phyloP scores from a whole-genome alignment of 441 rosid genomes.

The Populus hybrid region DNA sequence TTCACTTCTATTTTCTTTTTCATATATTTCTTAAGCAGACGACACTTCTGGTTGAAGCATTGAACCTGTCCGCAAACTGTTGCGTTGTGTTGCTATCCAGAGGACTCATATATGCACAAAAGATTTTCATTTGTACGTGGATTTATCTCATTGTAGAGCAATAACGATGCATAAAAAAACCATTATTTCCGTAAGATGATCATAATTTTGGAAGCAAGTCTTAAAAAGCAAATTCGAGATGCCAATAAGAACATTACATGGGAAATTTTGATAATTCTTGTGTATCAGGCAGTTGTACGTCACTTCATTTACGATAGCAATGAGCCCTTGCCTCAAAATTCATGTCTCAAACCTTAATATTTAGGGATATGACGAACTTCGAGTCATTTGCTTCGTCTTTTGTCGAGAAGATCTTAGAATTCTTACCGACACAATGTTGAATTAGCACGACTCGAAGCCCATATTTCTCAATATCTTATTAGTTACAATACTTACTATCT shows the following conservation, averaged over 20 bases:
- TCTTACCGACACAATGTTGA: constrained; percentile 16
- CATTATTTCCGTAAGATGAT: too few species aligned
- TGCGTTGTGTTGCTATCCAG: neutral
- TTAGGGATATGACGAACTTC: neutral
- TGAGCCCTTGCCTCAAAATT: neutral
- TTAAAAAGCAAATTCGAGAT: neutral
- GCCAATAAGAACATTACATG: neutral
- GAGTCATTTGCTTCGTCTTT: constrained; percentile 13
- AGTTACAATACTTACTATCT: neutral
- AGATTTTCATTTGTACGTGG: neutral
- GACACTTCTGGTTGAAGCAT: neutral
- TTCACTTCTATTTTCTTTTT: too few species aligned
- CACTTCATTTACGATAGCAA: neutral
- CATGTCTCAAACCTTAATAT: neutral
- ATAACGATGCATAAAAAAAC: neutral
- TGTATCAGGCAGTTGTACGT: neutral
- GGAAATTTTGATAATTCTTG: neutral
- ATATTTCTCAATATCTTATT: neutral
- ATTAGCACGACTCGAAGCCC: constrained; percentile 9
- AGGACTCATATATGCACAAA: neutral
- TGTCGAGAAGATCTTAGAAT: constrained; percentile 15
- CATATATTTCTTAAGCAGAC: too few species aligned
- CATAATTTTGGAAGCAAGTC: too few species aligned
- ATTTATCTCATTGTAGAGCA: neutral
- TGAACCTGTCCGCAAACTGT: neutral